A percentile compares a stretch with the other conserved stretches of the same genome.
Evolutionary conservation across 495 filamentous ascomycete species (phyloP).

Genomic region (Lasiosphaeria hispida): DNA sequence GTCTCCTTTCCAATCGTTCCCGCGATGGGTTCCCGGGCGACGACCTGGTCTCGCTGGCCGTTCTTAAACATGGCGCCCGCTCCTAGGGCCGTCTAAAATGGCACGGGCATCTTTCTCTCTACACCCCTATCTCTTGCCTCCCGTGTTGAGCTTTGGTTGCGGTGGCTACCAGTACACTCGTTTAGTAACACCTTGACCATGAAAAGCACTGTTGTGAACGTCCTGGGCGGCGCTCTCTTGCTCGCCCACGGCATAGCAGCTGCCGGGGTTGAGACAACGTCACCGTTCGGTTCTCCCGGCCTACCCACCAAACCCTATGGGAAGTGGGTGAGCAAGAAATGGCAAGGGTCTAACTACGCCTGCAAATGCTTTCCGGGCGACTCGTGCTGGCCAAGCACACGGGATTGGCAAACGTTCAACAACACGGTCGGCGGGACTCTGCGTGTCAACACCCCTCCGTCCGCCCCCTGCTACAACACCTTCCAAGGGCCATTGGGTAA

Average conservation of each 20-base stretch:
- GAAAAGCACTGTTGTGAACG: not conserved
- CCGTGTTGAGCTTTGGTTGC: too few relatives aligned
- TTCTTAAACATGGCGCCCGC: too few relatives aligned
- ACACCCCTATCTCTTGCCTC: too few relatives aligned
- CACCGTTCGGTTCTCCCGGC: not conserved
- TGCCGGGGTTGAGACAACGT: not conserved
- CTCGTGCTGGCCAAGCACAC: constrained; percentile 40
- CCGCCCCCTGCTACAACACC: constrained; percentile 39
- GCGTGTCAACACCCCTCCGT: constrained; percentile 37
- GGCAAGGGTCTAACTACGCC: constrained; percentile 34
- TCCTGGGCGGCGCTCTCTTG: not conserved
- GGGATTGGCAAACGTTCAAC: constrained; percentile 38
- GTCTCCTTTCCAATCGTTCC: too few relatives aligned
- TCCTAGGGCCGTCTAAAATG: too few relatives aligned
- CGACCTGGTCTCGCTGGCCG: too few relatives aligned
- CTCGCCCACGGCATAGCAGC: not conserved
- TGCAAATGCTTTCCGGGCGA: constrained; percentile 46
- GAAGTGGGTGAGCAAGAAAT: constrained; percentile 27
- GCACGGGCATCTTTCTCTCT: too few relatives aligned
- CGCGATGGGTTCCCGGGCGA: too few relatives aligned
- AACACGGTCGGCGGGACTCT: constrained; percentile 40
- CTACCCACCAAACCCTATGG: not conserved
- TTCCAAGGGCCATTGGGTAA: constrained; percentile 41
- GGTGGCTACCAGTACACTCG: too few relatives aligned
- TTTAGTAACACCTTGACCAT: not conserved